Percentiles rank a stretch among this genome's conserved stretches.
These are phyloP conservation scores for Carex sylvatica DNA, from an alignment of 202 grass and related monocot genomes.

Conservation along the genomic window DNA sequence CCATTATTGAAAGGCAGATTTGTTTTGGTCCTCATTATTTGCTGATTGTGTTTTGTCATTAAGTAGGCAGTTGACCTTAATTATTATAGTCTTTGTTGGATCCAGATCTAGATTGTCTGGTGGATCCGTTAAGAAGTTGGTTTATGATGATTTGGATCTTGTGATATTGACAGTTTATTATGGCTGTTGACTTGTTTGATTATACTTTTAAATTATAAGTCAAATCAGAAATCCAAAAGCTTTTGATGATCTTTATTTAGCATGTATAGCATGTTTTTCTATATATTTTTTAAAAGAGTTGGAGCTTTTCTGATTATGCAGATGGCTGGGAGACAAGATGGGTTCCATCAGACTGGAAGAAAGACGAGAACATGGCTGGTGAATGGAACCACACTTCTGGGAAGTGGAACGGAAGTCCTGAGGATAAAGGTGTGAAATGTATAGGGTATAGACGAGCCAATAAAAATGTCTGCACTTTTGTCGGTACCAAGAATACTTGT, in stretches of 20 bases:
- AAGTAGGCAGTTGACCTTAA: neutral
- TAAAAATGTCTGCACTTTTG: neutral
- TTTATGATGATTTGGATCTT: constrained; percentile 8
- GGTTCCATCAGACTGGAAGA: constrained; percentile 89
- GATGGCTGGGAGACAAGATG: constrained; percentile 86
- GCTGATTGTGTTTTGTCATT: constrained; percentile 2
- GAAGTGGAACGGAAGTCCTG: constrained; percentile 72
- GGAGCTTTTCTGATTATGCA: constrained; percentile 18
- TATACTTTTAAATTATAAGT: neutral
- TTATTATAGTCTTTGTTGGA: neutral
- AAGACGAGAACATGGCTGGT: constrained; percentile 58
- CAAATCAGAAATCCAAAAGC: constrained; percentile 1
- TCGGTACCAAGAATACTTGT: too few species aligned
- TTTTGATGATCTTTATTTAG: constrained; percentile 10
- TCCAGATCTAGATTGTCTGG: neutral
- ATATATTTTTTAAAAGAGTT: neutral
- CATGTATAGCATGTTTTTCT: neutral
- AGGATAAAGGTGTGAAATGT: constrained; percentile 59
- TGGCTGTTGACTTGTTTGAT: neutral
- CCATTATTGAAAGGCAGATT: neutral
- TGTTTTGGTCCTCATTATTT: constrained; percentile 10
- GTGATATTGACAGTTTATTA: neutral
- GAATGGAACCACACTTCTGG: constrained; percentile 79
- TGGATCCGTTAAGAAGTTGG: neutral
- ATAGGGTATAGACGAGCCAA: neutral